These are phyloP conservation scores for Jatropha curcas DNA, from an alignment of 345 rosid species.

Conservation along the genomic window DNA sequence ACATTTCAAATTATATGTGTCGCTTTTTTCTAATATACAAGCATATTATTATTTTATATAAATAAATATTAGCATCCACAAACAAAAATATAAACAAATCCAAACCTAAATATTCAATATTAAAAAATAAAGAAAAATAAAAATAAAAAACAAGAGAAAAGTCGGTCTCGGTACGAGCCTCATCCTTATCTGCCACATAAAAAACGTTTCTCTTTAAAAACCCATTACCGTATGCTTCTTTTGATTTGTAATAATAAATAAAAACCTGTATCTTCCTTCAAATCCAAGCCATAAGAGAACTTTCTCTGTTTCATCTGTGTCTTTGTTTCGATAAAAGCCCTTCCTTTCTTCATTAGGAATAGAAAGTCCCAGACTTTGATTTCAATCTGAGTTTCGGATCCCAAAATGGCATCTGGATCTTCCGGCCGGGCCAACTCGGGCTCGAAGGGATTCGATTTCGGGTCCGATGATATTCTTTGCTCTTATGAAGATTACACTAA, in stretches of 20 bases:
- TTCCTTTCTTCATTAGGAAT: background rate
- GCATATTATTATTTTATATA: too few species aligned
- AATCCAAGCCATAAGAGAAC: conserved; percentile 12
- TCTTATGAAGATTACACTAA: conserved; percentile 81
- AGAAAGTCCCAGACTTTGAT: background rate
- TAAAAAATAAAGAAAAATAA: background rate
- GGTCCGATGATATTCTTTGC: conserved; percentile 95
- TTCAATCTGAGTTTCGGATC: background rate
- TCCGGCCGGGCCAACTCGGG: conserved; percentile 66
- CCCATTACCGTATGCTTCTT: too few species aligned
- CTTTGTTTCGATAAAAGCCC: background rate
- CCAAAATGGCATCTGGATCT: conserved; percentile 84
- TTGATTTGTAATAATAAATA: background rate
- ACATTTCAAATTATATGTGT: too few species aligned
- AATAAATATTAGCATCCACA: background rate
- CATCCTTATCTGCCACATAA: conserved; percentile 15
- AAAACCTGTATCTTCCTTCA: background rate
- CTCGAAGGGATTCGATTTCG: conserved; percentile 89
- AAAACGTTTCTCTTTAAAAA: conserved; percentile 7
- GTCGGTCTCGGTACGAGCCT: background rate
- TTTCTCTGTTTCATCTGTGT: background rate
- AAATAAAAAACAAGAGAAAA: too few species aligned
- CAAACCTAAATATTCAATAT: background rate
- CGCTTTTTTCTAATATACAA: too few species aligned
- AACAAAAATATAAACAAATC: background rate